Percentiles rank a stretch among this genome's conserved stretches.
Conservation (phyloP, 495 filamentous ascomycete genomes). For the Aspergillus asperescens region DNA sequence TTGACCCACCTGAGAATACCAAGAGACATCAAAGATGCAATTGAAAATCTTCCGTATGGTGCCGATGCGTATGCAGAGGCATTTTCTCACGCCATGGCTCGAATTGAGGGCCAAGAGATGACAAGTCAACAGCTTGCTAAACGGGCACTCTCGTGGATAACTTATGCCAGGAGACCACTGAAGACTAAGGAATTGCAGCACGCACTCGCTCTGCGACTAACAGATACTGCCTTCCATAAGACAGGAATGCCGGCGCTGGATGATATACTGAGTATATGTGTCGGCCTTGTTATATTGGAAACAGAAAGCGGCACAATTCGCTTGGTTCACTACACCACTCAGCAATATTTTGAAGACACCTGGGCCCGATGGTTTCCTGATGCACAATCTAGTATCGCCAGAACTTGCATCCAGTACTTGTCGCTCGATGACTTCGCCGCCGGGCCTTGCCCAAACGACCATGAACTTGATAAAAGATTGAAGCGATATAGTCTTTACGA, state of each 20-base stretch:
- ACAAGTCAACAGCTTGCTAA: conserved; percentile 20
- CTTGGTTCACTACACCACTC: conserved; percentile 26
- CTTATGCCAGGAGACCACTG: conserved; percentile 31
- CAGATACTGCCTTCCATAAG: not conserved
- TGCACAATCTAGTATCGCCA: conserved; percentile 22
- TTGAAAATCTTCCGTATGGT: conserved; percentile 32
- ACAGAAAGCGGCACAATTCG: conserved; percentile 27
- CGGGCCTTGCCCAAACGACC: not conserved
- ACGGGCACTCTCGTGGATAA: conserved; percentile 30
- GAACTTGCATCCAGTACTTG: conserved; percentile 27
- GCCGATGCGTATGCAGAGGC: conserved; percentile 18
- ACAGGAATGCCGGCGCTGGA: not conserved
- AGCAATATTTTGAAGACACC: conserved; percentile 28
- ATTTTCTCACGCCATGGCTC: conserved; percentile 21
- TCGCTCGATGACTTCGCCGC: conserved; percentile 16
- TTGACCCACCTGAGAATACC: conserved; percentile 29
- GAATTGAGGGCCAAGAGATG: conserved; percentile 26
- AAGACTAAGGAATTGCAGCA: conserved; percentile 39
- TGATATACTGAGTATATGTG: conserved; percentile 25
- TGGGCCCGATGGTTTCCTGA: conserved; percentile 20
- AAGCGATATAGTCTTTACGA: conserved; percentile 10
- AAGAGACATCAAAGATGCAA: conserved; percentile 28
- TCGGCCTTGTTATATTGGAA: conserved; percentile 31
- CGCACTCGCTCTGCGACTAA: conserved; percentile 40
- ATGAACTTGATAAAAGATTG: conserved; percentile 12